These are phyloP conservation scores for Alternaria solani DNA, from an alignment of 2,329 filamentous ascomycete species.

Conservation along the genomic window DNA sequence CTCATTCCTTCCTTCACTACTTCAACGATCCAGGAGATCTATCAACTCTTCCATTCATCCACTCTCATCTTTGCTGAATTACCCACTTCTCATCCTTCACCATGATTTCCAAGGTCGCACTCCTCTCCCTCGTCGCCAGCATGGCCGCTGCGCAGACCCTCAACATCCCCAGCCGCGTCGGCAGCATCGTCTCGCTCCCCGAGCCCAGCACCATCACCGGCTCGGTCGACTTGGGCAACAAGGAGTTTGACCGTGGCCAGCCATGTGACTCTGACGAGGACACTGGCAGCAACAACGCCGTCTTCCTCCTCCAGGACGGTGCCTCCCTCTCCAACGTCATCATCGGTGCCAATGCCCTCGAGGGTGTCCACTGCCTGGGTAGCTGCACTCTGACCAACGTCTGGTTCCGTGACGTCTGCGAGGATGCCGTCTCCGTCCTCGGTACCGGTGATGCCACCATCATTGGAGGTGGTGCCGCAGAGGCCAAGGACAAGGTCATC, in stretches of 20 bases:
- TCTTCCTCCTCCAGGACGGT: slow-evolving; percentile 61
- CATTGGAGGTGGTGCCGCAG: slow-evolving; percentile 47
- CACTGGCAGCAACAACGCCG: slow-evolving; percentile 49
- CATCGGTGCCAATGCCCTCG: slow-evolving; percentile 60
- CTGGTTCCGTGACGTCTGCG: slow-evolving; percentile 46
- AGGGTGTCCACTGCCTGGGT: slow-evolving; percentile 60
- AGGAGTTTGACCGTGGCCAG: slow-evolving; percentile 34
- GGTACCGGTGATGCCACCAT: slow-evolving; percentile 41
- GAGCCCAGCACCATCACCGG: slow-evolving; percentile 34
- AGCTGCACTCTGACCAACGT: slow-evolving; percentile 54
- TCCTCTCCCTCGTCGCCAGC: slow-evolving; percentile 34
- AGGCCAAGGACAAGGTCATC: slow-evolving; percentile 48
- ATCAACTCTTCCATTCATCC: not conserved
- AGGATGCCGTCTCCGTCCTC: slow-evolving; percentile 41
- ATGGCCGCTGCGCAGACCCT: slow-evolving; percentile 42
- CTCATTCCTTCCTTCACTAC: slow-evolving; percentile 1
- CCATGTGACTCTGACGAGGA: slow-evolving; percentile 33
- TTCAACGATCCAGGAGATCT: slow-evolving; percentile 6
- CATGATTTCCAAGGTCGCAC: slow-evolving; percentile 32
- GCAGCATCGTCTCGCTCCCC: slow-evolving; percentile 39
- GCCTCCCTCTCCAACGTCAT: slow-evolving; percentile 63
- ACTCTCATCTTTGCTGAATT: not conserved
- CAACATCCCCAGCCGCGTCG: slow-evolving; percentile 43
- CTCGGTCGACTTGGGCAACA: slow-evolving; percentile 28
- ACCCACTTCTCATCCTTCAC: not conserved